Evolutionary conservation across 345 rosid genomes (phyloP).

Genomic region (Leavenworthia alabamica): DNA sequence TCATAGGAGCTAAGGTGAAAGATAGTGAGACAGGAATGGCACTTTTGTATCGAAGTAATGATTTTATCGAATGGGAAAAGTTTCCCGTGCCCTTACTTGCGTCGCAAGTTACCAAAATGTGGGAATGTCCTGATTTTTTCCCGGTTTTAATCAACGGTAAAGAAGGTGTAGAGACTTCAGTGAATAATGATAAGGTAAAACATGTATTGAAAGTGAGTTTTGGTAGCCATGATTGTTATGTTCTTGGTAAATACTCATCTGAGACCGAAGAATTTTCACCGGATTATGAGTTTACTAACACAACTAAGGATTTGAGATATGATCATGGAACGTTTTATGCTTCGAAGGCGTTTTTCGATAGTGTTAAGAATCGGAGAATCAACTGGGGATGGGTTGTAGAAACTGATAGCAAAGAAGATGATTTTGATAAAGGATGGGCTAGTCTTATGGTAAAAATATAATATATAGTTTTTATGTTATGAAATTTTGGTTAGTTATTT

Average conservation of each 20-base stretch:
- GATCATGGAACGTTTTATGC: conserved; percentile 68
- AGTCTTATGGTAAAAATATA: conserved; percentile 47
- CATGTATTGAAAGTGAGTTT: conserved; percentile 58
- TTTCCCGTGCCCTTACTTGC: conserved; percentile 36
- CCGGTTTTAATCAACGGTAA: conserved; percentile 36
- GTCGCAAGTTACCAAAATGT: conserved; percentile 40
- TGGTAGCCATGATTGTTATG: conserved; percentile 43
- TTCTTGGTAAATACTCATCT: conserved; percentile 44
- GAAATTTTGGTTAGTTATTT: background rate
- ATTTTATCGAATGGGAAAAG: conserved; percentile 43
- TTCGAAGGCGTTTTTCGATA: conserved; percentile 59
- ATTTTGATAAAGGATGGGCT: conserved; percentile 57
- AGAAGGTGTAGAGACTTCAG: conserved; percentile 45
- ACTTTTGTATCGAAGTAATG: conserved; percentile 43
- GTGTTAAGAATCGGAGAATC: conserved; percentile 47
- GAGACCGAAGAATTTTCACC: conserved; percentile 35
- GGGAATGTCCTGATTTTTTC: conserved; percentile 68
- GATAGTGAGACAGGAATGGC: conserved; percentile 11
- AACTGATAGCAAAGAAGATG: conserved; percentile 47
- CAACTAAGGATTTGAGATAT: conserved; percentile 40
- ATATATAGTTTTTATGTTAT: background rate
- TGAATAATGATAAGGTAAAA: conserved; percentile 27
- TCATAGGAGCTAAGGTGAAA: background rate
- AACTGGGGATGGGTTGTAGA: conserved; percentile 60
- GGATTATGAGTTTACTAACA: conserved; percentile 37